These are phyloP conservation scores for Mucor plumbeus DNA, from an alignment of 371 early-diverging fungal species.

Conservation along the genomic window DNA sequence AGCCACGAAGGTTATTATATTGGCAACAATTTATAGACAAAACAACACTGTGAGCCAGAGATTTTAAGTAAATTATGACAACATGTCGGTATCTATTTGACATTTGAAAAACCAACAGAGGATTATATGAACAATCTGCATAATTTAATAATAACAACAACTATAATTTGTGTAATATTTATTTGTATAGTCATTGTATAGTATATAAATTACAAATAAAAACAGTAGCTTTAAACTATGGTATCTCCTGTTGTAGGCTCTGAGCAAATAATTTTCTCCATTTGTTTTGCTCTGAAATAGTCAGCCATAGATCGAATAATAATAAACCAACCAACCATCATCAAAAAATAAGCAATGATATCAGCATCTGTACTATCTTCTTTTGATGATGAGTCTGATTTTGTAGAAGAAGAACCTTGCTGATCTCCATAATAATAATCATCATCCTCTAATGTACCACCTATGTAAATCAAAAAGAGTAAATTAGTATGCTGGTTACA, in stretches of 20 bases:
- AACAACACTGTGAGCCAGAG: too few species aligned
- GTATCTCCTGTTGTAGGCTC: conserved; percentile 34
- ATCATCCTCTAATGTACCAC: conserved; percentile 36
- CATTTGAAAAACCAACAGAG: too few species aligned
- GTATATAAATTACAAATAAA: too few species aligned
- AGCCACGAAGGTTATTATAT: too few species aligned
- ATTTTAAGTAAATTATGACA: too few species aligned
- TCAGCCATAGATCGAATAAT: conserved; percentile 55
- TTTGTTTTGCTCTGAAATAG: conserved; percentile 55
- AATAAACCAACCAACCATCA: conserved; percentile 64
- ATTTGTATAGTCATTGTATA: too few species aligned
- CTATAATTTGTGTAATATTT: too few species aligned
- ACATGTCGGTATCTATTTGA: too few species aligned
- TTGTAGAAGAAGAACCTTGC: conserved; percentile 4
- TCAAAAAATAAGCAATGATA: conserved; percentile 47
- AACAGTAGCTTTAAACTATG: conserved; percentile 20
- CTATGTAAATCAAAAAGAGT: conserved; percentile 14
- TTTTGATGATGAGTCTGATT: neutral
- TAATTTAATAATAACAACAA: too few species aligned
- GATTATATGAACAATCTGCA: too few species aligned
- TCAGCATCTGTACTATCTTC: conserved; percentile 28
- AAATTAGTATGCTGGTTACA: neutral
- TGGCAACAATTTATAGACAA: too few species aligned
- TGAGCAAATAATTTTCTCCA: conserved; percentile 52
- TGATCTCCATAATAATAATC: conserved; percentile 19